Conservation (phyloP, 169 alveolate genomes). For the Plasmodium knowlesi region DNA sequence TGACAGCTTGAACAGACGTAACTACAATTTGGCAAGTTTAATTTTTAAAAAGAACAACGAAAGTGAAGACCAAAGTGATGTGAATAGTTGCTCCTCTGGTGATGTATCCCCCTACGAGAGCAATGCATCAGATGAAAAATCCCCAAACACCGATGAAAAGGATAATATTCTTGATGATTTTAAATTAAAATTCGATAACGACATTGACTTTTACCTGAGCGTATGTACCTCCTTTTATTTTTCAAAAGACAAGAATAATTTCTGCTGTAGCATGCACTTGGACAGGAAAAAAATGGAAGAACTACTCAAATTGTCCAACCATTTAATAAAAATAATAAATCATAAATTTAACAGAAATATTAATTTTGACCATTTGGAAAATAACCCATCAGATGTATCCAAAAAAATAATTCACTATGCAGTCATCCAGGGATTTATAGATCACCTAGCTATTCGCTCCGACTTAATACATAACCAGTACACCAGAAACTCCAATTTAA, state of each 20-base stretch:
- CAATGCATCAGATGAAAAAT: not conserved
- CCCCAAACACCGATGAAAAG: not conserved
- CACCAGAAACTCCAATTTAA: constrained; percentile 50
- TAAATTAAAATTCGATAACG: constrained; percentile 52
- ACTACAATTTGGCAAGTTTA: constrained; percentile 6
- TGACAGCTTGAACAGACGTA: not conserved
- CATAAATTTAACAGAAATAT: constrained; percentile 38
- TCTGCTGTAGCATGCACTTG: constrained; percentile 35
- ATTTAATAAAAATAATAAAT: constrained; percentile 59
- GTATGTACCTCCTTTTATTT: constrained; percentile 54
- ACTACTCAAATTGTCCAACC: constrained; percentile 55
- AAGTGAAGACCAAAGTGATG: not conserved
- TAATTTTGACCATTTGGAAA: constrained; percentile 38
- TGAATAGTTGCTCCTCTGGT: not conserved
- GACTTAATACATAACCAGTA: constrained; percentile 59
- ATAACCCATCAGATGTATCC: constrained; percentile 17
- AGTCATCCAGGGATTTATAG: constrained; percentile 70
- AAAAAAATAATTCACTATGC: constrained; percentile 68
- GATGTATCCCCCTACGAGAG: not conserved
- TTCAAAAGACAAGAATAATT: constrained; percentile 40
- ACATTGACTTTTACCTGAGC: constrained; percentile 62
- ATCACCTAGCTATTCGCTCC: constrained; percentile 72
- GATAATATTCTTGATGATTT: constrained; percentile 4
- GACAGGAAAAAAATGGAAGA: constrained; percentile 70
- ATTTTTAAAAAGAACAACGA: constrained; percentile 19